Evolutionary conservation across 129 eudicot species (phyloP).

Genomic region (Artemisia tridentata): DNA sequence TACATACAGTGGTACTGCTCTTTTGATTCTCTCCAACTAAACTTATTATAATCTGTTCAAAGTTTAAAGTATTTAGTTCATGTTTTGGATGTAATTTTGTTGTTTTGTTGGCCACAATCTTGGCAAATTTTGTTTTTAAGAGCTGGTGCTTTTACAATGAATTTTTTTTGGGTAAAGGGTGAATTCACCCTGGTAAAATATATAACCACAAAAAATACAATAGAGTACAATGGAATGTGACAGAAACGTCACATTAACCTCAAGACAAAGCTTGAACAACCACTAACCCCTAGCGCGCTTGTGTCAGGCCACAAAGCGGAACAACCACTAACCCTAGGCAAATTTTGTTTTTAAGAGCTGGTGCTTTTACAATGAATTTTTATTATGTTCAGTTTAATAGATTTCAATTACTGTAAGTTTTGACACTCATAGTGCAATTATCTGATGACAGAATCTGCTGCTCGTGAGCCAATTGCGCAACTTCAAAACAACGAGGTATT

Average conservation of each 20-base stretch:
- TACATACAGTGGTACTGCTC: constrained; percentile 35
- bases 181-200: too few relatives aligned
- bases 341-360: neutral
- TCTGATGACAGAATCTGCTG: constrained; percentile 25
- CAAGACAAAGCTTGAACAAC: too few relatives aligned
- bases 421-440: constrained; percentile 1
- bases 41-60: neutral
- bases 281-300: too few relatives aligned
- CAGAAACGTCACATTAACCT: too few relatives aligned
- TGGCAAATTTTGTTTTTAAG: neutral
- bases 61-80: neutral
- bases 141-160: neutral
- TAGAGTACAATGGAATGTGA: too few relatives aligned
- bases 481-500: too few relatives aligned
- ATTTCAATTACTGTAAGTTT: constrained; percentile 9
- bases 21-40: constrained; percentile 10
- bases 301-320: too few relatives aligned
- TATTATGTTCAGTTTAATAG: neutral
- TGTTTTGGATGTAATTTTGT: constrained; percentile 12
- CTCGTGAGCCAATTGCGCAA: too few relatives aligned
- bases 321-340: too few relatives aligned
- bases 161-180: too few relatives aligned
- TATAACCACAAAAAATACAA: too few relatives aligned
- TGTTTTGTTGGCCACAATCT: neutral
- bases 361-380: neutral